Evolutionary conservation across 176 grass and related monocot genomes (phyloP).

Genomic region (Eleusine indica): DNA sequence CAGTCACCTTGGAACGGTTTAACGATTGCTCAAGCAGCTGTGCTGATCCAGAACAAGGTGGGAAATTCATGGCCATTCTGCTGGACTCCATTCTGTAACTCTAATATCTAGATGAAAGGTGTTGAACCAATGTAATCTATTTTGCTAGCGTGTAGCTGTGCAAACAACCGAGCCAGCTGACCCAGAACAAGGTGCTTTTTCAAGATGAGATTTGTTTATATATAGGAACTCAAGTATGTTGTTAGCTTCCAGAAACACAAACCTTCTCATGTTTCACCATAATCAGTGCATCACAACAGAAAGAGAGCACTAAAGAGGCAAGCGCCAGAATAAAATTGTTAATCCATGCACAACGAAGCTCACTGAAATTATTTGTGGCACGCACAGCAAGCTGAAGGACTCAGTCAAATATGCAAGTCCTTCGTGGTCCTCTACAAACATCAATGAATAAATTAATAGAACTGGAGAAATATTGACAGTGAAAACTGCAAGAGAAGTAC

Average conservation of each 20-base stretch:
- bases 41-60: slow-evolving; percentile 63
- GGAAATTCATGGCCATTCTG: slow-evolving; percentile 97
- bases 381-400: slow-evolving; percentile 72
- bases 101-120: slow-evolving; percentile 80
- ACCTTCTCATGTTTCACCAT: slow-evolving; percentile 90
- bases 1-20: slow-evolving; percentile 72
- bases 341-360: slow-evolving; percentile 68
- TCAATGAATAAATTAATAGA: slow-evolving; percentile 25
- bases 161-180: slow-evolving; percentile 79
- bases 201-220: slow-evolving; percentile 77
- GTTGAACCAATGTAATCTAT: slow-evolving; percentile 84
- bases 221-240: slow-evolving; percentile 99
- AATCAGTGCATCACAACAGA: slow-evolving; percentile 89
- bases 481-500: neutral
- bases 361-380: slow-evolving; percentile 57
- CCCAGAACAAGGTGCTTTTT: slow-evolving; percentile 81
- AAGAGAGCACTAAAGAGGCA: slow-evolving; percentile 83
- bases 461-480: slow-evolving; percentile 12
- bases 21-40: slow-evolving; percentile 73
- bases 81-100: slow-evolving; percentile 92
- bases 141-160: slow-evolving; percentile 85
- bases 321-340: slow-evolving; percentile 66
- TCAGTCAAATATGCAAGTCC: slow-evolving; percentile 70
- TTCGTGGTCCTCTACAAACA: slow-evolving; percentile 66
- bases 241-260: slow-evolving; percentile 59